phyloP scores from a whole-genome alignment of 495 filamentous ascomycete genomes.

The Darksidea phi region DNA sequence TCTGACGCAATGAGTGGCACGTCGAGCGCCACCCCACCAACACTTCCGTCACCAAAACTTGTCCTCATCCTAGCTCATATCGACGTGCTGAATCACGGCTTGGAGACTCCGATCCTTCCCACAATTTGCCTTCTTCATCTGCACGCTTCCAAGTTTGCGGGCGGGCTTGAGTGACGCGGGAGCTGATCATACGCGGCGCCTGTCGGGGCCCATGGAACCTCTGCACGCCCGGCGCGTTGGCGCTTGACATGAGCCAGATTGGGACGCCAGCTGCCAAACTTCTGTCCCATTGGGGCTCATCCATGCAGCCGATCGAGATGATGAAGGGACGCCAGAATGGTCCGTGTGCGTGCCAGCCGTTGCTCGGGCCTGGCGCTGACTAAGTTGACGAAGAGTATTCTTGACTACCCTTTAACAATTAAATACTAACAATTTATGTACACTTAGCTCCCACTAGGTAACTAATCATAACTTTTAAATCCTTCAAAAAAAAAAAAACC shows the following conservation, averaged over 20 bases:
- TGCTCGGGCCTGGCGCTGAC: no score
- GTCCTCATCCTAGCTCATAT: constrained; percentile 24
- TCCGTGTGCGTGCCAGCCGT: no score
- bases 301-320: constrained; percentile 12
- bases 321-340: background rate
- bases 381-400: no score
- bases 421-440: no score
- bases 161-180: background rate
- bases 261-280: constrained; percentile 1
- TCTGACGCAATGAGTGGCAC: constrained; percentile 27
- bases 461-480: no score
- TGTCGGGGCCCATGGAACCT: background rate
- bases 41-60: constrained; percentile 18
- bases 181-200: background rate
- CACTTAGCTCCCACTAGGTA: no score
- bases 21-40: constrained; percentile 8
- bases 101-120: background rate
- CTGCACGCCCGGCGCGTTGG: background rate
- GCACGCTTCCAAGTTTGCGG: background rate
- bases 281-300: constrained; percentile 7
- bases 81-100: background rate
- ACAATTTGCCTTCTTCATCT: background rate
- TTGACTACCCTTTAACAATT: no score
- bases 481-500: no score
- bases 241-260: background rate